Conservation (phyloP, 768 basidiomycete species). For the Tulasnella sp. region DNA sequence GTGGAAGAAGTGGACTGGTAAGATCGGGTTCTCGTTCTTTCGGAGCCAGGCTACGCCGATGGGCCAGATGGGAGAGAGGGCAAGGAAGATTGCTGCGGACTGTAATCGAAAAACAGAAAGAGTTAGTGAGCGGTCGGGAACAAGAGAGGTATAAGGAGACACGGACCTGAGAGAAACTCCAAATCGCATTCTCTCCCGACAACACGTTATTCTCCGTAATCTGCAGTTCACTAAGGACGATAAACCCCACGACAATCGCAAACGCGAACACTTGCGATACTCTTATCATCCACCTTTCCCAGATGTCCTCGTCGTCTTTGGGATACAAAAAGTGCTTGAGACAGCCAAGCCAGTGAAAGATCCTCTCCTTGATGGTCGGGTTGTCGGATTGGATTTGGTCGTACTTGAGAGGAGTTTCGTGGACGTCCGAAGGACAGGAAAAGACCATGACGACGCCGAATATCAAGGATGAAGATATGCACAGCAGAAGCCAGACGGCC, state of each 20-base stretch:
- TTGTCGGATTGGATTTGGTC: not conserved
- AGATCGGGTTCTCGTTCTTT: not conserved
- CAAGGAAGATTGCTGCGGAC: slow-evolving; percentile 3
- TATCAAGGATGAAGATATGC: not conserved
- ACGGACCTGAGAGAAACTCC: slow-evolving; percentile 12
- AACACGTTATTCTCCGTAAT: slow-evolving; percentile 1
- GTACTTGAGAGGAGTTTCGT: not conserved
- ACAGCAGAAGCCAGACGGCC: slow-evolving; percentile 18
- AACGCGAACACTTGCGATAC: not conserved
- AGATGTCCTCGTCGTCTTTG: not conserved
- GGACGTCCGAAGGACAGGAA: not conserved
- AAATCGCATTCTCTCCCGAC: slow-evolving; percentile 8
- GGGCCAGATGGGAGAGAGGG: slow-evolving; percentile 8
- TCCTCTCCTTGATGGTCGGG: not conserved
- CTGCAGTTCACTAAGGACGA: slow-evolving; percentile 1
- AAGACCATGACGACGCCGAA: slow-evolving; percentile 17
- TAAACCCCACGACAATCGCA: not conserved
- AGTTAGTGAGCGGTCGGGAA: not conserved
- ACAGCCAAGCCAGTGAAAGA: not conserved
- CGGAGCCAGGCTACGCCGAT: slow-evolving; percentile 7
- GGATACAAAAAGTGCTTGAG: not conserved
- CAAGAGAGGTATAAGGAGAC: not conserved
- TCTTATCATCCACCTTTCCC: slow-evolving; percentile 1
- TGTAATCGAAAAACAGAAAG: not conserved
- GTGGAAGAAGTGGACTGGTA: not conserved